Base-by-base conservation (phyloP, 1,139 yeast species). In the Suhomyces guaymorum region DNA sequence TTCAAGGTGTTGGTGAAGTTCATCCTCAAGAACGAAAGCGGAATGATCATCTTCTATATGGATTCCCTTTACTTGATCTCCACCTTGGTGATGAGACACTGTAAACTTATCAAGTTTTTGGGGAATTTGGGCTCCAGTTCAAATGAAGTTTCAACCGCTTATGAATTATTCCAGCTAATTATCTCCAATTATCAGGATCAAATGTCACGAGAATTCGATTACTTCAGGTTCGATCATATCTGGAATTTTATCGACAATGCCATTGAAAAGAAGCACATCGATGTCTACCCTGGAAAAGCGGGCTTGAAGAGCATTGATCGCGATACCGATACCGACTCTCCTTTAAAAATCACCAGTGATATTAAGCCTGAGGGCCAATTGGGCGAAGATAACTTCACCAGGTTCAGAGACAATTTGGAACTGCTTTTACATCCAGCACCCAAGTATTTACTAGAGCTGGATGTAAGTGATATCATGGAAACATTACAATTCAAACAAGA, bases 1-100 rank as follows among this genome's bases (percentile, higher is more conserved):
- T 66, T 74, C 48, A 57, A 61, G 30, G 63, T 55, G 0, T 46
- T 75, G n/a, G 47, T 73, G 11, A 63, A 60, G 26, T 56, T 55
- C 13, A 49, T 70, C 4, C 52, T 71, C 36, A 60, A 54, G 30
- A 71, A 72, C 48, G 74, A 70, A 33, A 66, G 69, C 8, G 68
- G 66, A 22, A 58, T 70, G 35, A 59, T 70, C 15, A 67, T 70
- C 9, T 57, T 58, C 32, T 70, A 70, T 43, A 47, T 68, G 50
- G 76, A 71, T 39, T 54, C 73, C 2, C 50, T 72, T 7, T 63
- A 67, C 39, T 53, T 68, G 30, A 54, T 70, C 11, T 43, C 71
- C 4, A 53, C 55, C 24, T 47, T 71, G 22, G 52, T 66, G 5
- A 50, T 66, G 23, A 55, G 53, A 26, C 74, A 71, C 41, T 66